Base-by-base conservation (phyloP, 2,329 filamentous ascomycete species). In the Hymenoscyphus scutula region DNA sequence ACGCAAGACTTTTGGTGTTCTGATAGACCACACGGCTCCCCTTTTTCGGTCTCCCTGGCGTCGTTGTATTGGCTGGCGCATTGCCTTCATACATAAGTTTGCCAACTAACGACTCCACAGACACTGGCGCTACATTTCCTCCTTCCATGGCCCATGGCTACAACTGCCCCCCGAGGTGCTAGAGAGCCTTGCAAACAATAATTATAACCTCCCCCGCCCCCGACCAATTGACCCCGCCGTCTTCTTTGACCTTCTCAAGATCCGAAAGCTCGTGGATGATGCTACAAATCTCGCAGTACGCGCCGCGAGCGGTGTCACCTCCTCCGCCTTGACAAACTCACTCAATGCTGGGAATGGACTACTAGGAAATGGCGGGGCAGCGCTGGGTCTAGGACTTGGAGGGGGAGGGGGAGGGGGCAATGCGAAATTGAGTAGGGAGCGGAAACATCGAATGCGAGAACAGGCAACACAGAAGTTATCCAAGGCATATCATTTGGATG, bases 51-150 rank as follows among this genome's bases (percentile, higher is more conserved):
- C n/a, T 48, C 41, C 41, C 45, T 51, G 19, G 13, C 19, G 19
- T 11, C 19, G 41, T 23, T 48, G 17, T 23, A 13, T 19, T 10
- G 8, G 45, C 8, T 51, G 45, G 45, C 45, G 45, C 45, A 51
- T 51, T 45, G 17, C 19, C 25, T 30, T 37, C 48, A 23, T 10
- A 34, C 19, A 23, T 38, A 19, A 8, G 55, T 30, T 19, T 54
- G 25, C 32, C 17, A 53, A 54, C 60, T 70, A 61, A 65, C 56
- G 53, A 41, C 37, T 57, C 62, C 25, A 59, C 69, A 94, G 91
- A 75, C 90, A 94, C 77, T 94, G 90, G 91, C 84, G 87, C 67
- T 91, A 92, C 75, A 92, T 95, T 63, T 92, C 90, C 25, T 89
- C 88, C 30, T 95, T 91, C 72, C 88, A 93, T 73, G 91, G 91